Evolutionary conservation across 352 stramenopile species (phyloP), one percentile per base, ranked within the genome.

Genomic region (Pythium aphanidermatum): DNA sequence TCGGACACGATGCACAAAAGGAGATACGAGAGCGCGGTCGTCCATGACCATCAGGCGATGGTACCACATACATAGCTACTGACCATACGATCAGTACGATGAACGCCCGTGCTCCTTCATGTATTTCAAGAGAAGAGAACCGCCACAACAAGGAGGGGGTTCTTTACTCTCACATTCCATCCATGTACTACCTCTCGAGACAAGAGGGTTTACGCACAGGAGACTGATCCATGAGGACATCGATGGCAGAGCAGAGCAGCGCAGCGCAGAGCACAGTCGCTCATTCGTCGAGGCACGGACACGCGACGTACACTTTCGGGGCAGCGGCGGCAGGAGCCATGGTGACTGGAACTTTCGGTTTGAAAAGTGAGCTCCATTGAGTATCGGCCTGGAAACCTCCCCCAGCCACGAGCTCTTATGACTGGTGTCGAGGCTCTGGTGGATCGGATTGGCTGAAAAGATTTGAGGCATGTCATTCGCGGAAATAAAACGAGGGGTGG

Each of bases 141-240:
- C 42, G 23, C 13, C 16, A 12, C 13, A 24, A 19, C 4, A 58
- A 13, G n/a, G 9, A 16, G 27, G 38, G 29, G 38, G 8, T 55
- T 62, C 76, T 87, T 78, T 91, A 91, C 79, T 91, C 78, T 88
- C 79, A 91, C 58, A 44, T 71, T 91, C 79, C 79, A 63, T 72
- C 75, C 78, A 50, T 87, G 55, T 63, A 54, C 51, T 17, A 40
- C 42, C 35, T n/a, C 35, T 10, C 12, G 10, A 8, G 17, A 19
- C 26, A 19, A 25, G n/a, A 48, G 12, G 4, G 40, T 20, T 14
- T 14, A 10, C 41, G 40, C 50, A 37, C 55, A 63, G 55, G 55
- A 63, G 55, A 63, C 43, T 21, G 51, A 33, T 58, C 55, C 55
- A 63, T 63, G 55, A 63, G 30, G 47, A 13, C 43, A 23, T 25